Evolutionary conservation across 495 filamentous ascomycete species (phyloP).

Genomic region (Penicillium dipodomyicola): DNA sequence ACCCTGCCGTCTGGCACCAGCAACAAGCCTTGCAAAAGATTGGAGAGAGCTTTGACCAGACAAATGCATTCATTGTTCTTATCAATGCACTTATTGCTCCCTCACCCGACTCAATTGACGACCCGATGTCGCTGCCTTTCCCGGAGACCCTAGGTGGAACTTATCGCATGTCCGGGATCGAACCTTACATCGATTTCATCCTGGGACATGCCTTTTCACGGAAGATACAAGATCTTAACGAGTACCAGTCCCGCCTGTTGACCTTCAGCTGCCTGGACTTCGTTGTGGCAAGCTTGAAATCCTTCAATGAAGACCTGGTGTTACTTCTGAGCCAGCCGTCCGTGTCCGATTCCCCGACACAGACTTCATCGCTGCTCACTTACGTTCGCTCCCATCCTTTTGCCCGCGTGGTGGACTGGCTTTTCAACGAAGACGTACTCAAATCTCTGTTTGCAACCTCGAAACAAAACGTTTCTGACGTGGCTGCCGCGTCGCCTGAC

Average conservation of each 20-base stretch:
- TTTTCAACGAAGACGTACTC: constrained; percentile 90
- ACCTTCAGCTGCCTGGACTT: constrained; percentile 78
- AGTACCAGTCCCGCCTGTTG: constrained; percentile 63
- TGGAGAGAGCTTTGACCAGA: constrained; percentile 69
- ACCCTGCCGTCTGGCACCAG: constrained; percentile 48
- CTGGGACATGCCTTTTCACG: constrained; percentile 68
- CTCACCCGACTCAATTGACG: constrained; percentile 43
- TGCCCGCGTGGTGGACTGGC: constrained; percentile 90
- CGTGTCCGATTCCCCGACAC: constrained; percentile 67
- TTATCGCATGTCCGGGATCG: constrained; percentile 80
- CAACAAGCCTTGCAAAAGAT: constrained; percentile 56
- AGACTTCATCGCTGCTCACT: constrained; percentile 63
- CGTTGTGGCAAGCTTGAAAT: constrained; percentile 66
- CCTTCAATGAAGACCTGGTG: constrained; percentile 91
- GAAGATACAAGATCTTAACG: constrained; percentile 56
- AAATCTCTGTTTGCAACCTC: constrained; percentile 71
- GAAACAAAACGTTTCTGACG: constrained; percentile 64
- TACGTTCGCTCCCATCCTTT: constrained; percentile 91
- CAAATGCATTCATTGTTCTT: constrained; percentile 75
- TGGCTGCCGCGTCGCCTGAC: constrained; percentile 63
- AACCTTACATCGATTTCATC: constrained; percentile 87
- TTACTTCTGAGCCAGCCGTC: constrained; percentile 73
- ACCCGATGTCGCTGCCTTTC: constrained; percentile 71
- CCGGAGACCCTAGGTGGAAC: constrained; percentile 80
- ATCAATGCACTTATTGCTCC: constrained; percentile 67